Percentiles rank a stretch among this genome's conserved stretches.
These are phyloP conservation scores for Lolium rigidum DNA, from an alignment of 176 grass and related monocot genomes.

Conservation along the genomic window DNA sequence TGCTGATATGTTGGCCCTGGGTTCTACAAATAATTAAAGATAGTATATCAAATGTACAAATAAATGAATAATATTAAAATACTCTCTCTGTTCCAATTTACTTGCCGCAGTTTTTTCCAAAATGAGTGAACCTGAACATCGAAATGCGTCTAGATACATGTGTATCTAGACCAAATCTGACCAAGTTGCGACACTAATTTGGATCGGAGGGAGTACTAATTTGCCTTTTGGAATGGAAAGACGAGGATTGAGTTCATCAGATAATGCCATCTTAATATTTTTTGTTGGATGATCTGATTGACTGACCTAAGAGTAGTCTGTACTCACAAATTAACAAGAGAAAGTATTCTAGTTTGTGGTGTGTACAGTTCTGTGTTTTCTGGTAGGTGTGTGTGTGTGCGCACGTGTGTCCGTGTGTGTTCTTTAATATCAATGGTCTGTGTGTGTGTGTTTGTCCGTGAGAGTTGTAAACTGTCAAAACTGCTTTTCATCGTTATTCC, in stretches of 20 bases:
- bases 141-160: no score
- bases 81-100: no score
- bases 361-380: not conserved
- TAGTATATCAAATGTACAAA: not conserved
- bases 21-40: not conserved
- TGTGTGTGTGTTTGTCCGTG: no score
- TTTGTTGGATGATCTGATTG: not conserved
- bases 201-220: not conserved
- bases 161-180: no score
- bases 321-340: not conserved
- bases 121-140: no score
- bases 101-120: no score
- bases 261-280: not conserved
- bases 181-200: no score
- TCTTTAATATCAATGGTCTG: not conserved
- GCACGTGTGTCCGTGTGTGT: not conserved
- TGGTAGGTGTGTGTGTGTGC: not conserved
- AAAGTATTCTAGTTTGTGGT: not conserved
- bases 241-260: not conserved
- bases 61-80: not conserved
- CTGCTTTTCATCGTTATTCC: no score
- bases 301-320: not conserved
- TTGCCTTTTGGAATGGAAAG: not conserved
- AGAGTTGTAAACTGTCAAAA: no score
- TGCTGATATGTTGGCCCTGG: not conserved